Evolutionary conservation across 2,329 filamentous ascomycete species (phyloP).

Genomic region (Basipetospora chlamydospora): DNA sequence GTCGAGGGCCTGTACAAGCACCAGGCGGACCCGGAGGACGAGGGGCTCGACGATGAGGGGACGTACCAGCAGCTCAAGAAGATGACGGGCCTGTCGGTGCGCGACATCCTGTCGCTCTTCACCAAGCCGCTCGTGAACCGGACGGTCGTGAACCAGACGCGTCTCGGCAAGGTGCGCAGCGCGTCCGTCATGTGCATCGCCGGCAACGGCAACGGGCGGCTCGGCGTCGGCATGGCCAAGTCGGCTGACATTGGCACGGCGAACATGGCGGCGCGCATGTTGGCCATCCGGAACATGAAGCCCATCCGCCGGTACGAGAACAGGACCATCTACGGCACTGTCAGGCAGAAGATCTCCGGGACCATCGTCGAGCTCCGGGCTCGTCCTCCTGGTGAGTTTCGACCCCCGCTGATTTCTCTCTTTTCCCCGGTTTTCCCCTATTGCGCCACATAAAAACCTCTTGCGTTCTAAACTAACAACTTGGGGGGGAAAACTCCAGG

Average conservation of each 20-base stretch:
- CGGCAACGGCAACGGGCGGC: constrained; percentile 70
- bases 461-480: constrained; percentile 6
- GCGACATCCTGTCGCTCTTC: constrained; percentile 38
- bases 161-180: constrained; percentile 82
- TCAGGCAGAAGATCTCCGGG: constrained; percentile 75
- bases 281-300: constrained; percentile 82
- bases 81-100: constrained; percentile 37
- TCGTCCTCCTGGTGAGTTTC: constrained; percentile 67
- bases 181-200: constrained; percentile 65
- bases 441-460: background rate
- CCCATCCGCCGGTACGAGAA: constrained; percentile 86
- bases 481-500: constrained; percentile 39
- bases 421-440: constrained; percentile 2
- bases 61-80: constrained; percentile 36
- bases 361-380: constrained; percentile 69
- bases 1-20: constrained; percentile 36
- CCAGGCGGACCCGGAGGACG: constrained; percentile 32
- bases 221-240: constrained; percentile 87
- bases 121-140: constrained; percentile 62
- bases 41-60: constrained; percentile 34
- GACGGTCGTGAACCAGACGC: constrained; percentile 78
- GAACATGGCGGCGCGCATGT: constrained; percentile 55
- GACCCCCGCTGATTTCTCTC: constrained; percentile 1
- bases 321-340: constrained; percentile 77
- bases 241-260: constrained; percentile 59